Evolutionary conservation across 805 yeast species (phyloP).

Genomic region (Candida quercuum): DNA sequence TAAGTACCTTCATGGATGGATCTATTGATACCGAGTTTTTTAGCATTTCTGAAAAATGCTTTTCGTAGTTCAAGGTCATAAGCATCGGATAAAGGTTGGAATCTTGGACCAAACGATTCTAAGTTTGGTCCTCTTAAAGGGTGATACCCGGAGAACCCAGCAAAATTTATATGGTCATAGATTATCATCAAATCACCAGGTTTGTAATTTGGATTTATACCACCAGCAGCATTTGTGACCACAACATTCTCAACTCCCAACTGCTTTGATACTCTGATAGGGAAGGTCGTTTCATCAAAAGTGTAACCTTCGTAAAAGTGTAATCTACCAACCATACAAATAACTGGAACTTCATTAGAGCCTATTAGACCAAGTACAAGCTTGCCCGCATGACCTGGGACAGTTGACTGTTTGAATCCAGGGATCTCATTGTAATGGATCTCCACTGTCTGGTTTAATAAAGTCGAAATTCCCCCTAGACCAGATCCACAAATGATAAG

Average conservation of each 20-base stretch:
- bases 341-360: conserved; percentile 62
- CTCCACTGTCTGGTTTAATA: conserved; percentile 33
- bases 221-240: conserved; percentile 98
- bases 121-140: conserved; percentile 87
- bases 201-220: conserved; percentile 55
- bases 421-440: conserved; percentile 70
- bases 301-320: conserved; percentile 91
- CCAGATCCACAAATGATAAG: conserved; percentile 95
- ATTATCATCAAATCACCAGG: conserved; percentile 93
- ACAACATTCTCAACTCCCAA: conserved; percentile 60
- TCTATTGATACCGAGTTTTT: conserved; percentile 44
- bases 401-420: conserved; percentile 76
- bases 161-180: conserved; percentile 83
- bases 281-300: conserved; percentile 79
- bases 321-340: conserved; percentile 90
- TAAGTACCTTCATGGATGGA: conserved; percentile 82
- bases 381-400: conserved; percentile 85
- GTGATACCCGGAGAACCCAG: conserved; percentile 86
- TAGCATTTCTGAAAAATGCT: conserved; percentile 50
- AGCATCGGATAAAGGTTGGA: conserved; percentile 84
- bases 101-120: conserved; percentile 77
- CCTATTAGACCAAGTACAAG: conserved; percentile 78
- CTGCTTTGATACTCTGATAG: conserved; percentile 66
- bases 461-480: conserved; percentile 73
- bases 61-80: conserved; percentile 72